Percentiles rank a stretch among this genome's conserved stretches.
Conservation (phyloP, 768 basidiomycete genomes). For the Hypholoma sublateritium region DNA sequence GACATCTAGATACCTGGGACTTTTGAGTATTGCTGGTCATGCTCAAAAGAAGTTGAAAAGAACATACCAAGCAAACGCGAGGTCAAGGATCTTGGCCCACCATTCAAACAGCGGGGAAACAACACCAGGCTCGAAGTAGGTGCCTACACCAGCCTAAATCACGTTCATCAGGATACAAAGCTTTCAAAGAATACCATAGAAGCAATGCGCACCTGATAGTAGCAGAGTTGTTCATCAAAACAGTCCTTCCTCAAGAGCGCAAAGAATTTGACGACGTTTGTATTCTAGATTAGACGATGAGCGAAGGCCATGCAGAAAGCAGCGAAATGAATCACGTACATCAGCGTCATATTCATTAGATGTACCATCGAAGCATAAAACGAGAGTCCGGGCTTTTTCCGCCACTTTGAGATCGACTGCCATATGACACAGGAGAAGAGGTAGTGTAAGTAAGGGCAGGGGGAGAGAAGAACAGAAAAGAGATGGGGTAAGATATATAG, state of each 20-base stretch:
- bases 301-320: neutral
- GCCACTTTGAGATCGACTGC: neutral
- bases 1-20: slow-evolving; percentile 59
- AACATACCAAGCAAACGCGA: slow-evolving; percentile 70
- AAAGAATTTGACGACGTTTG: slow-evolving; percentile 73
- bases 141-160: slow-evolving; percentile 44
- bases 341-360: slow-evolving; percentile 45
- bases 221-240: slow-evolving; percentile 55
- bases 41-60: neutral
- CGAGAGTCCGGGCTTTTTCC: slow-evolving; percentile 27
- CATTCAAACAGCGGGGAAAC: slow-evolving; percentile 60
- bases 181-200: neutral
- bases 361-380: slow-evolving; percentile 76
- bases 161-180: neutral
- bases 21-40: neutral
- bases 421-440: neutral
- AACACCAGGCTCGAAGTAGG: slow-evolving; percentile 60
- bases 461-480: slow-evolving; percentile 5
- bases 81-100: slow-evolving; percentile 61
- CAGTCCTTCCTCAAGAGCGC: slow-evolving; percentile 63
- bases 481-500: neutral
- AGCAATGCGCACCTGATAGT: slow-evolving; percentile 61
- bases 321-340: slow-evolving; percentile 32
- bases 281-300: slow-evolving; percentile 36
- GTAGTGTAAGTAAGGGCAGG: neutral